phyloP scores from a whole-genome alignment of 2,329 filamentous ascomycete genomes.

The Cryphonectria radicalis region DNA sequence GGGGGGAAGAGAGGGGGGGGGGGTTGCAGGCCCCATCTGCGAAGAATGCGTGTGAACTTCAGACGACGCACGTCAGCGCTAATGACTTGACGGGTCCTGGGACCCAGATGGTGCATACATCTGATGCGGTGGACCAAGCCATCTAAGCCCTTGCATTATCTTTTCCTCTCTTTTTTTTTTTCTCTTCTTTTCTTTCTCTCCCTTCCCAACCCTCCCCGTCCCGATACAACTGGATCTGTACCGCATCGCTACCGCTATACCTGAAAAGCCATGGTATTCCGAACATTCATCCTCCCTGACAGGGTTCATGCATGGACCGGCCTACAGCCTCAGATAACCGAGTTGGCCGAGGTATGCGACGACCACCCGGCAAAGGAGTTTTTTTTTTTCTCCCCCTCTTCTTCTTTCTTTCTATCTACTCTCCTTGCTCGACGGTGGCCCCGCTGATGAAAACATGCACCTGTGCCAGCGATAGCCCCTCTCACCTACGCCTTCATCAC shows the following conservation, averaged over 20 bases:
- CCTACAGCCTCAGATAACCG: neutral
- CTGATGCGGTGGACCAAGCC: neutral
- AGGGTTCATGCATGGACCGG: neutral
- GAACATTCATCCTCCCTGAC: neutral
- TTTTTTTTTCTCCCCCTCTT: neutral
- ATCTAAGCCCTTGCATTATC: neutral
- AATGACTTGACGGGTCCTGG: constrained; percentile 4
- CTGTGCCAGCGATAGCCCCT: neutral
- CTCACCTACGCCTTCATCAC: neutral
- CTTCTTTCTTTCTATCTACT: neutral
- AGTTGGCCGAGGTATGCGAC: constrained; percentile 1
- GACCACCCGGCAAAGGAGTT: neutral
- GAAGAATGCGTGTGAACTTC: constrained; percentile 3
- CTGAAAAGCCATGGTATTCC: constrained; percentile 4
- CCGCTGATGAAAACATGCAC: neutral
- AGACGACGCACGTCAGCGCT: constrained; percentile 19
- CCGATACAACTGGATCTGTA: neutral
- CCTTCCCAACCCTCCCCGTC: neutral
- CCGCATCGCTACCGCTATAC: neutral
- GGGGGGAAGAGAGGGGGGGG: neutral
- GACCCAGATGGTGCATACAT: neutral
- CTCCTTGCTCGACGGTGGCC: neutral
- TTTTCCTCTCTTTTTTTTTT: neutral
- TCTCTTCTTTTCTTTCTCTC: too few species aligned
- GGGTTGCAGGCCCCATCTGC: constrained; percentile 4